Base-by-base conservation (phyloP, 192 early-diverging fungal species). In the Coemansia sp. region DNA sequence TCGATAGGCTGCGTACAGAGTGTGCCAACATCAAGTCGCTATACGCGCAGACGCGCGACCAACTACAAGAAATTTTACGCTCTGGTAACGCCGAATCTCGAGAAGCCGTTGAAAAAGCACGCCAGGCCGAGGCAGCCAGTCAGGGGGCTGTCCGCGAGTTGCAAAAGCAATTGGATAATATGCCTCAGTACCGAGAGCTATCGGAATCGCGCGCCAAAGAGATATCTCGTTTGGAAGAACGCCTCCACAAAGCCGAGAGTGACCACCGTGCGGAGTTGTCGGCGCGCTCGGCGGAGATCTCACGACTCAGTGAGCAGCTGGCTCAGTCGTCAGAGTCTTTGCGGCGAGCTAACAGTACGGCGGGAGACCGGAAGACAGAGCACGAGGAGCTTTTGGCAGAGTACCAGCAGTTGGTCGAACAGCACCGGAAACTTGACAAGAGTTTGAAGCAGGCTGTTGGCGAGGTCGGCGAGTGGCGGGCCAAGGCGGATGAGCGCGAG, bases 31-130 rank as follows among this genome's bases (percentile, higher is more conserved):
- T 78, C 53, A 78, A 78, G 66, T 83, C 80, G 62, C 70, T 83
- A 1, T 83, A 83, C 36, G 71, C 75, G 3, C 80, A 83, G 76
- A 83, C 80, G 0, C 80, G 80, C 60, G 80, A 83, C 70, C 80
- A 83, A 64, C 75, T 83, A 20, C 80, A 83, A 31, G 80, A 78
- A 41, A 72, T 78, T 36, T 69, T 78, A 6, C 24, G 50, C n/a
- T 47, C 60, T 22, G 73, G 73, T 52, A 72, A 71, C 31, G 62
- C 73, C 38, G 78, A 80, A 3, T 40, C 65, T 22, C 47, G 62
- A 11, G 68, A 27, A 15, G 68, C 55, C 27, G 47, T 53, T 18
- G 74, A 74, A 47, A 60, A 67, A 15, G 71, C 71, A 5, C 40
- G 43, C 3, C 24, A 60, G 41, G 61, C 79, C 8, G 73, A 80